Conservation (phyloP, 2,329 filamentous ascomycete genomes). For the Botrytis porri region DNA sequence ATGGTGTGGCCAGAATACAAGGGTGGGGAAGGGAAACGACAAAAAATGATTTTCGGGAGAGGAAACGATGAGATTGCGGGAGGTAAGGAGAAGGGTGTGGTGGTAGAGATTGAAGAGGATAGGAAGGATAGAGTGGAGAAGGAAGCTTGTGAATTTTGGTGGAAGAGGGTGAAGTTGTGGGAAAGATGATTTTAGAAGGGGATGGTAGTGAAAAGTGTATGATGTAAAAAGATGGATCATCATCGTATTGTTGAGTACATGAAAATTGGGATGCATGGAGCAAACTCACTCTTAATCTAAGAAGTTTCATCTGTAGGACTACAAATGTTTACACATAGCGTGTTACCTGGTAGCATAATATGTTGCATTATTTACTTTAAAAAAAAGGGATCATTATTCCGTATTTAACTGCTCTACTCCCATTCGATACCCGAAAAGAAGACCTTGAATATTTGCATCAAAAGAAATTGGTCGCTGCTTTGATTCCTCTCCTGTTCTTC, state of each 20-base stretch:
- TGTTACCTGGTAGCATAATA: background rate
- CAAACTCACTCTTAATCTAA: background rate
- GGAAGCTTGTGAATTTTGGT: slow-evolving; percentile 59
- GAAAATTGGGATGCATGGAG: background rate
- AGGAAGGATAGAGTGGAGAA: slow-evolving; percentile 43
- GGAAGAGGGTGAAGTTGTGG: slow-evolving; percentile 48
- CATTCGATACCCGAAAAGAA: too few relatives aligned
- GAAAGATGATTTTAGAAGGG: background rate
- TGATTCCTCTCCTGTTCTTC: too few relatives aligned
- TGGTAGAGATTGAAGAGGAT: slow-evolving; percentile 42
- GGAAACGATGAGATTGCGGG: slow-evolving; percentile 55
- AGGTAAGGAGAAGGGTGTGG: slow-evolving; percentile 41
- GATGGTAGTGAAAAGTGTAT: background rate
- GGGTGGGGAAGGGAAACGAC: slow-evolving; percentile 27
- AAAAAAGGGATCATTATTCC: too few relatives aligned
- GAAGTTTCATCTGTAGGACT: background rate
- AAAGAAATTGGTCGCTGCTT: too few relatives aligned
- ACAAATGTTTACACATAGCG: rapidly evolving
- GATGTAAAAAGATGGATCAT: background rate
- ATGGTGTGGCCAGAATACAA: slow-evolving; percentile 21
- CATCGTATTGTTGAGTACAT: background rate
- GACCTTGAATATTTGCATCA: too few relatives aligned
- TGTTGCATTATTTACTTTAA: background rate
- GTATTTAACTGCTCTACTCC: too few relatives aligned
- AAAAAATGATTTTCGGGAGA: slow-evolving; percentile 51